These are phyloP conservation scores for Gryganskiella cystojenkinii DNA, from an alignment of 192 early-diverging fungal species.

Conservation along the genomic window DNA sequence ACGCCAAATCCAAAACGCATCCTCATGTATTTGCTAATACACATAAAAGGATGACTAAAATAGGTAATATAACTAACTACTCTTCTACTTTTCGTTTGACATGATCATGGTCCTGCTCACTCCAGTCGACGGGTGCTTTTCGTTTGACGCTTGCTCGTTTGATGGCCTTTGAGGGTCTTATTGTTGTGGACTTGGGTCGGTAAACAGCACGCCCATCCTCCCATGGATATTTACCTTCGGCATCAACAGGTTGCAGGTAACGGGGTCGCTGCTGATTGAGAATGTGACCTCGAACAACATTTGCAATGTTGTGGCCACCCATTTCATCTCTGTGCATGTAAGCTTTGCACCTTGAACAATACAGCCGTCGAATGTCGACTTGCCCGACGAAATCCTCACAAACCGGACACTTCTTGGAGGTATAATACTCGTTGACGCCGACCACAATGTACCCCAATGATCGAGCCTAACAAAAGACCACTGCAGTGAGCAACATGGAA, in stretches of 20 bases:
- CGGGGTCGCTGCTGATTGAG: not conserved
- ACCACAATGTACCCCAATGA: conserved; percentile 7
- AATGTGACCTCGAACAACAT: conserved; percentile 1
- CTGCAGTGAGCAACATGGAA: not conserved
- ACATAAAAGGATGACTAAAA: no score
- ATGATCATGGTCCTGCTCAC: no score
- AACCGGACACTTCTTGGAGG: not conserved
- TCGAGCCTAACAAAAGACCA: conserved; percentile 3
- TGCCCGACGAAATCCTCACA: conserved; percentile 4
- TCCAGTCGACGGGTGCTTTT: no score
- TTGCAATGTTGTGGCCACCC: not conserved
- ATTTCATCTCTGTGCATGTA: not conserved
- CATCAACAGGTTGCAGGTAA: not conserved
- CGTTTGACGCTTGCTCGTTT: no score
- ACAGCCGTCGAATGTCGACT: no score
- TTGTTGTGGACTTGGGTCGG: no score
- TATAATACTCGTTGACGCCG: conserved; percentile 10
- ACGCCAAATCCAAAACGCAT: no score
- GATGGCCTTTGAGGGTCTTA: no score
- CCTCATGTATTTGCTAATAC: no score
- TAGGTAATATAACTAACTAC: no score
- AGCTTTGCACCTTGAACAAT: not conserved
- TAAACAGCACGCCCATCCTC: not conserved
- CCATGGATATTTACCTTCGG: not conserved
- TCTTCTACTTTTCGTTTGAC: no score